Evolutionary conservation across 2,329 filamentous ascomycete genomes (phyloP), one percentile per base, ranked within the genome.

Genomic region (Aspergillus latus): DNA sequence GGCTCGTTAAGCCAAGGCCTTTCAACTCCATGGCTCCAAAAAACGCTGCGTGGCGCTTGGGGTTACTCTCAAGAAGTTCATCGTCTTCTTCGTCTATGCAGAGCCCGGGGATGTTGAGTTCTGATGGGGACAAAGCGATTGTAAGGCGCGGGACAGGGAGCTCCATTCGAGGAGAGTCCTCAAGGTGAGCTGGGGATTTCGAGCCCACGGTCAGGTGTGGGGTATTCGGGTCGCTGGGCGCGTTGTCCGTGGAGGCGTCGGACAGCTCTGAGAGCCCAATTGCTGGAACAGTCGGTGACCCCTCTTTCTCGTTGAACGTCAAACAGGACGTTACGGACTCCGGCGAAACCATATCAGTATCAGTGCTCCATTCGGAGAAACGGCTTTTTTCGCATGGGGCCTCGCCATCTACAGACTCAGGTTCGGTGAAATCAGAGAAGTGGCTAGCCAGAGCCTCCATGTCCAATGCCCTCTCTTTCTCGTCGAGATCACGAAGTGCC

Each of bases 321-420:
- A 68, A 72, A 8, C 64, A 62, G 11, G 73, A 74, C 40, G 63
- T 66, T 67, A 73, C 72, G 1, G 72, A 76, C 36, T 68, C 68
- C 4, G 70, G 69, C 3, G 72, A 72, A 32, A 67, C 56, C 21
- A 68, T 57, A 9, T 75, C 72, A 7, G 68, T 70, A 51, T 74
- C 72, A 9, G 71, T 72, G 51, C 72, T 75, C 69, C 72, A 76
- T 62, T 73, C 70, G 0, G 74, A 76, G 49, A 76, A 76, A 5
- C 66, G 73, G 51, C 74, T 76, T 51, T 60, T 65, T 47, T 72
- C 67, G 29, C 64, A 65, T 5, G 64, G 62, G 2, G 69, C 74
- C 32, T 66, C 49, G 15, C 59, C 62, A 30, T 56, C 59, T 30
- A 59, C 56, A 13, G 73, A 73, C 13, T 67, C 68, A 1, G 70